Percentiles rank a stretch among this genome's conserved stretches.
Conservation (phyloP, 2,329 filamentous ascomycete genomes). For the Fusarium staphyleae region DNA sequence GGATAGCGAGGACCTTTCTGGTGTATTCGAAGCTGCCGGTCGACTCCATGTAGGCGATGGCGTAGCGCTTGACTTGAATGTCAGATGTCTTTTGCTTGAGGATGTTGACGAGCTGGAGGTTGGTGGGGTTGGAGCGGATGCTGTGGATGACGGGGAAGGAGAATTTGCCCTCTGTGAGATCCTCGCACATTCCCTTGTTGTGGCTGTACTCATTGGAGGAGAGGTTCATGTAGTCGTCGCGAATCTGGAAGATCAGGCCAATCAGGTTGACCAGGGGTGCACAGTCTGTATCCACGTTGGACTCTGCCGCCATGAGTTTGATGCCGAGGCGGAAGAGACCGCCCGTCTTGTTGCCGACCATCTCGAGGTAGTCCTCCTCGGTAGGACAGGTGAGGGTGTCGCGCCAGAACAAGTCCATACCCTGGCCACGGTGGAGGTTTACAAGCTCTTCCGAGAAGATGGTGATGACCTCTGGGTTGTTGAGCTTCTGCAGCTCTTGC, state of each 20-base stretch:
- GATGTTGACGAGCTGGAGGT: conserved; percentile 87
- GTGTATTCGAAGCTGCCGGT: conserved; percentile 92
- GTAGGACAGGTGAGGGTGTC: conserved; percentile 83
- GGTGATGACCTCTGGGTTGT: conserved; percentile 69
- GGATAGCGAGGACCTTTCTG: conserved; percentile 67
- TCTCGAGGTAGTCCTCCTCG: conserved; percentile 91
- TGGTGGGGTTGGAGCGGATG: conserved; percentile 77
- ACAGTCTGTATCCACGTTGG: conserved; percentile 66
- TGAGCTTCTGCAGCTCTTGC: conserved; percentile 74
- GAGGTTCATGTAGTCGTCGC: conserved; percentile 94
- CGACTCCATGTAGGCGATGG: conserved; percentile 87
- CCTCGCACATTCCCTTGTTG: conserved; percentile 94
- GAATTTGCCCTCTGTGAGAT: conserved; percentile 96
- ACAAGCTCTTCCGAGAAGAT: conserved; percentile 84
- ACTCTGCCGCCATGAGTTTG: conserved; percentile 87
- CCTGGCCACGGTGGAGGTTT: conserved; percentile 85
- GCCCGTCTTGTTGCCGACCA: conserved; percentile 91
- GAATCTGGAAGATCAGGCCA: conserved; percentile 88
- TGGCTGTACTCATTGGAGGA: conserved; percentile 75
- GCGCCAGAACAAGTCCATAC: conserved; percentile 91
- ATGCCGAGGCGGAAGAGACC: conserved; percentile 85
- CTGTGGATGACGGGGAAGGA: conserved; percentile 95
- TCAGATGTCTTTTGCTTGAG: conserved; percentile 88
- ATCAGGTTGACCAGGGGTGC: conserved; percentile 85
- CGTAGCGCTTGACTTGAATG: conserved; percentile 89